Base-by-base conservation (phyloP, 768 basidiomycete species). In the Mycena pura region DNA sequence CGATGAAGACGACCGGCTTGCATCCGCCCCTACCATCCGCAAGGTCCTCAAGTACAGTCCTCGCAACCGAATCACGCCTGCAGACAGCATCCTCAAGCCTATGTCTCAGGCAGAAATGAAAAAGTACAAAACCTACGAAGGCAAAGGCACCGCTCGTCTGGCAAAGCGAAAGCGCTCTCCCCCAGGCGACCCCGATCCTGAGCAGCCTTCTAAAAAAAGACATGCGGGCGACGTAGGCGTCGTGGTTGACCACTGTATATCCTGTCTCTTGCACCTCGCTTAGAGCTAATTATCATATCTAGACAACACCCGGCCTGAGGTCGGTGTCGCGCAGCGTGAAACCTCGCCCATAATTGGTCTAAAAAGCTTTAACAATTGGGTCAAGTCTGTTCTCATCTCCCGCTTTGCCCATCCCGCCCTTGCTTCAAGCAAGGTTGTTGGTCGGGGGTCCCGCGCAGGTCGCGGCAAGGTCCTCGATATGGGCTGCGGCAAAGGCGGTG, bases 321-420 rank as follows among this genome's bases (percentile, higher is more conserved):
- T 96, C 10, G 95, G 94, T 57, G 86, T 93, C 28, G 81, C 86
- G 10, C 88, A 91, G 69, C 92, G 97, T 29, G 84, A 84, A 64
- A 87, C 91, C 17, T 98, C 96, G 6, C 94, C 95, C 40, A 99
- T 99, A 68, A 94, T 97, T 54, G 97, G 97, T 34, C 85, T 99
- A 54, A 98, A 97, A 76, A 91, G 85, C 72, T 99, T 99, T 79
- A 99, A 99, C 78, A 99, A 99, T 78, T 99, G 97, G 97, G 91
- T 99, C 68, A 99, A 99, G 75, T 95, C 94, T 10, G 96, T 99
- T 17, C 82, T 99, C 63, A 97, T 99, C 70, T 89, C 91, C 9
- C 91, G 91, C 51, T 97, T 93, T 69, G 92, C 91, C 1, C 88
- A 90, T 71, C 88, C 90, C 3, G 88, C 80, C 29, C 81, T 94